Conservation (phyloP, 1,139 yeast genomes). For the Eremothecium gossypii region DNA sequence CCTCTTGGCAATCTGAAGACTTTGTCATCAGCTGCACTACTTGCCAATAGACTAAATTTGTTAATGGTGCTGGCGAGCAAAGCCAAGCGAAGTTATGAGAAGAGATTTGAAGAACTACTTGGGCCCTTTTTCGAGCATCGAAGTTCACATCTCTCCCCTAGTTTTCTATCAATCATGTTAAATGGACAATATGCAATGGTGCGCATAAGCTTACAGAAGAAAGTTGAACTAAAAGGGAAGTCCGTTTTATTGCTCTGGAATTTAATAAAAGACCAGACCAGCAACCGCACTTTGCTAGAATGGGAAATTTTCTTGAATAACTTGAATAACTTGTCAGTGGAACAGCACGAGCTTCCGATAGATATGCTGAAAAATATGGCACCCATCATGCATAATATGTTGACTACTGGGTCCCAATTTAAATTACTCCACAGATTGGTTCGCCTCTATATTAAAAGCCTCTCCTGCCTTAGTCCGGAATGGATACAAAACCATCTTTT, state of each 20-base stretch:
- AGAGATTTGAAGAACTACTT: constrained; percentile 17
- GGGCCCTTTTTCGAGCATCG: constrained; percentile 10
- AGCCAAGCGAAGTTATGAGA: constrained; percentile 19
- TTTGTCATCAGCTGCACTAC: constrained; percentile 13
- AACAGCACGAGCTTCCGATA: constrained; percentile 6
- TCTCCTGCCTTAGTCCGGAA: constrained; percentile 12
- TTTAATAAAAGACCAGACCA: neutral
- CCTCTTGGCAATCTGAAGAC: constrained; percentile 22
- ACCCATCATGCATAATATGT: constrained; percentile 7
- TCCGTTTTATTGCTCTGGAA: constrained; percentile 6
- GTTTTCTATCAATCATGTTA: constrained; percentile 5
- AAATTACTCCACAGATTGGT: constrained; percentile 8
- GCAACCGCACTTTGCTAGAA: neutral
- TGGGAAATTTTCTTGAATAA: constrained; percentile 8
- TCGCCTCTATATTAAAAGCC: constrained; percentile 12
- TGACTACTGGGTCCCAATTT: constrained; percentile 5
- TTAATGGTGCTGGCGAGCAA: constrained; percentile 18
- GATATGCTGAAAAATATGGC: constrained; percentile 10
- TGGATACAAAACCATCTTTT: constrained; percentile 24
- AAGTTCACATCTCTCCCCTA: constrained; percentile 1
- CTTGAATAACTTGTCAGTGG: constrained; percentile 1
- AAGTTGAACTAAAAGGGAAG: constrained; percentile 10
- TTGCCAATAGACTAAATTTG: constrained; percentile 24
- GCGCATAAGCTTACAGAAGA: constrained; percentile 10
- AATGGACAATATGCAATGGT: constrained; percentile 10